Conservation (phyloP, 2,329 filamentous ascomycete species). For the Bipolaris bicolor region DNA sequence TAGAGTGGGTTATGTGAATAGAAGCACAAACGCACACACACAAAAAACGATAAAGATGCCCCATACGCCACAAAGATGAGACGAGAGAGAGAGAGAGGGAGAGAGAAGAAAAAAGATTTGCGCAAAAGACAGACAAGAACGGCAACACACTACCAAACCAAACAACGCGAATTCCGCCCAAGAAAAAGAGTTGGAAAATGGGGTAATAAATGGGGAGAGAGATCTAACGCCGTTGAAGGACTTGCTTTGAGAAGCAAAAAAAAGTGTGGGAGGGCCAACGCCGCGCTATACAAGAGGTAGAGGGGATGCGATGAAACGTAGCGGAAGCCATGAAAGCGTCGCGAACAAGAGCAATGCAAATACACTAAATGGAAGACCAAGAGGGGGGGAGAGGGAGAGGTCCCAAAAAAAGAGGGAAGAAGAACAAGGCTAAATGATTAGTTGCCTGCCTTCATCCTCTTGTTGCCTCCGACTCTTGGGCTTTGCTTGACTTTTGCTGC, state of each 20-base stretch:
- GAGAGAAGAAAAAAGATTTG: constrained; percentile 4
- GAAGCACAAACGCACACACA: not conserved
- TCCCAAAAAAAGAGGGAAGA: not conserved
- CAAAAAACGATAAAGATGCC: not conserved
- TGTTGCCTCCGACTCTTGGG: constrained; percentile 52
- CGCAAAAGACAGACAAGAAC: constrained; percentile 1
- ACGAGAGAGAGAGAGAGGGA: not conserved
- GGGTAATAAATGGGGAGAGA: constrained; percentile 12
- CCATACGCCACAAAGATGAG: constrained; percentile 5
- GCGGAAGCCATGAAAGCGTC: constrained; percentile 9
- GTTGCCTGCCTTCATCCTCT: constrained; percentile 43
- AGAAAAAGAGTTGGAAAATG: constrained; percentile 4
- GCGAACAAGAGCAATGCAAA: constrained; percentile 5
- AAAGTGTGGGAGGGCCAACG: constrained; percentile 20
- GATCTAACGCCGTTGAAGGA: constrained; percentile 12
- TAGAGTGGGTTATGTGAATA: not conserved
- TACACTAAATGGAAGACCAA: no score
- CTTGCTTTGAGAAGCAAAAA: constrained; percentile 10
- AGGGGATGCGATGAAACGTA: constrained; percentile 12
- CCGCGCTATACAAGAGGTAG: constrained; percentile 36
- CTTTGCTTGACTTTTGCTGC: constrained; percentile 58
- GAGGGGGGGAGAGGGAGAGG: not conserved
- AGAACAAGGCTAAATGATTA: constrained; percentile 9
- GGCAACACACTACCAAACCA: not conserved
- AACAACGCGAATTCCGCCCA: constrained; percentile 4